Evolutionary conservation across 345 rosid genomes (phyloP).

Genomic region (Brassica rapa): DNA sequence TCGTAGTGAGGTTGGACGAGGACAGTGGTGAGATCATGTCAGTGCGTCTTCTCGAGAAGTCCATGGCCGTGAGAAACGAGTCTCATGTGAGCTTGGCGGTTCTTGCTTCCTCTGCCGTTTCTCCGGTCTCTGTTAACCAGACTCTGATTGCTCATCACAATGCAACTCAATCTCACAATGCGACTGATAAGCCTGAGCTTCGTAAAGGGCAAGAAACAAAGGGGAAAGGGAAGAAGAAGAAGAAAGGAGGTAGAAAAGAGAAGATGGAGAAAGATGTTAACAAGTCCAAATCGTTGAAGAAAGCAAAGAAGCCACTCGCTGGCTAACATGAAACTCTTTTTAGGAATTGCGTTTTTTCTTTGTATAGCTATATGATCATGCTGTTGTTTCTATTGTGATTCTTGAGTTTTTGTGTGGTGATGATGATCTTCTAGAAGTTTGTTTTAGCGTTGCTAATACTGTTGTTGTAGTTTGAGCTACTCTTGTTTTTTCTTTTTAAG

Average conservation of each 20-base stretch:
- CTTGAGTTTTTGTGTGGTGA: no score
- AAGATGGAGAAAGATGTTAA: background rate
- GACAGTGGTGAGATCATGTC: constrained; percentile 41
- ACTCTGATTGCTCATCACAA: constrained; percentile 21
- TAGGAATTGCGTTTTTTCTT: no score
- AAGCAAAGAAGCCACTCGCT: constrained; percentile 8
- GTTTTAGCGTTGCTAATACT: no score
- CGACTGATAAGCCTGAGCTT: background rate
- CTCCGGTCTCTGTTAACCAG: constrained; percentile 32
- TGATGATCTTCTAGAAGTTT: no score
- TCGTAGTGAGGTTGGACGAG: constrained; percentile 37
- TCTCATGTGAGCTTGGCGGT: constrained; percentile 39
- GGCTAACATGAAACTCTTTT: background rate
- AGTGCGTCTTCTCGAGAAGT: constrained; percentile 30
- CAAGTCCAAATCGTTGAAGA: background rate
- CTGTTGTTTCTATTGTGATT: no score
- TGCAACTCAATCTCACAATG: constrained; percentile 11
- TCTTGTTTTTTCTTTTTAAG: no score
- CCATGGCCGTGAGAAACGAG: constrained; percentile 29
- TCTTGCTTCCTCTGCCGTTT: constrained; percentile 35
- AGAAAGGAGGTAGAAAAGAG: background rate
- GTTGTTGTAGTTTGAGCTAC: no score
- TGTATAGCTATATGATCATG: no score
- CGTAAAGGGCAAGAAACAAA: background rate
- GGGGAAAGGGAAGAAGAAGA: background rate